Evolutionary conservation across 345 rosid genomes (phyloP).

Genomic region (Salix dunnii): DNA sequence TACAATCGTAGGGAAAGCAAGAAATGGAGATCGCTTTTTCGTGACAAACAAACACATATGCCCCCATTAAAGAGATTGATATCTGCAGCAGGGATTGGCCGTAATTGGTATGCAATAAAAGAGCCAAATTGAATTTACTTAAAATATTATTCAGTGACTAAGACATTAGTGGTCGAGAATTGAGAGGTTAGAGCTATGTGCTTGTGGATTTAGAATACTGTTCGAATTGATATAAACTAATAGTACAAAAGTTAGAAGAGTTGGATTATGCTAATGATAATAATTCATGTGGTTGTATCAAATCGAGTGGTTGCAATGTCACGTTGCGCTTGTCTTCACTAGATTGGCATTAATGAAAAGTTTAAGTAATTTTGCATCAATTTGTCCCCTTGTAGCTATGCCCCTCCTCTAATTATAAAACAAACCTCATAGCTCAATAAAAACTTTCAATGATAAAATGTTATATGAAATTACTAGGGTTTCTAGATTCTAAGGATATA

Average conservation of each 20-base stretch:
- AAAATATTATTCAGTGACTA: neutral
- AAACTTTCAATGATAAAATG: too few species aligned
- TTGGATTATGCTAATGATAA: neutral
- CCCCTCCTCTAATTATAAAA: neutral
- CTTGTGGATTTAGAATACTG: too few species aligned
- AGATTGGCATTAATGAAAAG: neutral
- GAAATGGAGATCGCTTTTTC: neutral
- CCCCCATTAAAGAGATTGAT: neutral
- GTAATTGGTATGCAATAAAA: neutral
- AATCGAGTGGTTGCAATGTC: constrained; percentile 26
- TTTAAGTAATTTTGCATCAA: neutral
- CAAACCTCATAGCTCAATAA: neutral
- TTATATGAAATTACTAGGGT: too few species aligned
- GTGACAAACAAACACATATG: neutral
- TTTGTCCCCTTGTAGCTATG: neutral
- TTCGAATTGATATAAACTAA: neutral
- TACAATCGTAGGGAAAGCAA: neutral
- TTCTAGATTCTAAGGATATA: too few species aligned
- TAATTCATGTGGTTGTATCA: constrained; percentile 16
- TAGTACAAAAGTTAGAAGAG: neutral
- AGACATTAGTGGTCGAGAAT: neutral
- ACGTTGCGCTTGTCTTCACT: neutral
- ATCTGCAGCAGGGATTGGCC: neutral
- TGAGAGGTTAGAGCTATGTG: neutral
- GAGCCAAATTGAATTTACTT: neutral